Evolutionary conservation across 495 filamentous ascomycete species (phyloP), one percentile per base, ranked within the genome.

Genomic region (Aspergillus nidulans): DNA sequence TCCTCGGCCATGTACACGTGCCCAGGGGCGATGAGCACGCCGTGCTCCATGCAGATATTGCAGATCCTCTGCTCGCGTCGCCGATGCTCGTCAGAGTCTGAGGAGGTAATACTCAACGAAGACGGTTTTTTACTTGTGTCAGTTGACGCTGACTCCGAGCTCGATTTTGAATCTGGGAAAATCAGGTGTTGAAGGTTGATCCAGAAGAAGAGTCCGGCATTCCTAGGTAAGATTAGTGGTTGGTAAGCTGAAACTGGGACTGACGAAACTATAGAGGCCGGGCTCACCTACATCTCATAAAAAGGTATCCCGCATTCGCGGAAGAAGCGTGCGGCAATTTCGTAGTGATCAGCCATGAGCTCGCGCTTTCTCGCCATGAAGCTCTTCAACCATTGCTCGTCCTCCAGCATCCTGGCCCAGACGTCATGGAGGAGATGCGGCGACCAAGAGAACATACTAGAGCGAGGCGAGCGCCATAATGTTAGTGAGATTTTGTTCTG

Each of bases 201-300:
- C 78, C 78, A 80, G 21, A 82, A 56, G 55, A 82, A 82, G 24
- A 81, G 63, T 0, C 68, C 77, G 26, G 26, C 26, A 9, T 28
- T 28, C 26, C 26, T 28, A 28, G 26, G 4, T 9, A 9, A 9
- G 26, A 28, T 28, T 28, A 28, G 4, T 28, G 9, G 26, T 28
- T 28, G 26, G 26, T 4, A 28, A 9, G 26, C 9, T 28, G 26
- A 28, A n/a, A n/a, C n/a, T n/a, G n/a, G n/a, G n/a, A n/a, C n/a
- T n/a, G n/a, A n/a, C n/a, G n/a, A n/a, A n/a, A n/a, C n/a, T n/a
- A n/a, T n/a, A n/a, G n/a, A n/a, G n/a, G n/a, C n/a, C 26, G 26
- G 26, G 26, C 26, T 28, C n/a, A n/a, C n/a, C n/a, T 28, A 28
- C 26, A 28, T 28, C 26, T 28, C 26, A 28, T 28, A 28, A 28